These are phyloP conservation scores for Asclepias syriaca DNA, from an alignment of 257 asterid species.

Conservation along the genomic window DNA sequence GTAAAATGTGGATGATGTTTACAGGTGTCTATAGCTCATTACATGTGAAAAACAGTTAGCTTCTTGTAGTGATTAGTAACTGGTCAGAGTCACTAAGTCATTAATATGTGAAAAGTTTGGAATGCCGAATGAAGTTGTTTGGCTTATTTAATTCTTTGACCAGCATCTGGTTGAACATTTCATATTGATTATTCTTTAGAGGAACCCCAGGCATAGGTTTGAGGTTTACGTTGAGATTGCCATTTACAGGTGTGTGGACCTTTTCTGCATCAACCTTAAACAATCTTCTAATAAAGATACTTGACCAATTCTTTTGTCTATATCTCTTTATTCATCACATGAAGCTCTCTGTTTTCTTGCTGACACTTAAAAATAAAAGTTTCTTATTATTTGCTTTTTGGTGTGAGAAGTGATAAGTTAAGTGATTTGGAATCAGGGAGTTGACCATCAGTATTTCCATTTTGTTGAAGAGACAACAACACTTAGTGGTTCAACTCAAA, in stretches of 20 bases:
- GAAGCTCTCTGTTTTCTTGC: neutral
- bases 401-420: neutral
- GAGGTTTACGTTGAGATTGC: neutral
- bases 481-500: neutral
- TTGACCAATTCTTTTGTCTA: neutral
- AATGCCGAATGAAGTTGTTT: neutral
- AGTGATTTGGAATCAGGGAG: neutral
- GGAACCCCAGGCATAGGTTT: neutral
- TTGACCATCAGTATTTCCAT: neutral
- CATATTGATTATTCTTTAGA: neutral
- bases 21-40: neutral
- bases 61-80: neutral
- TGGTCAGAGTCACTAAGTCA: neutral
- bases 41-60: neutral
- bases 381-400: neutral
- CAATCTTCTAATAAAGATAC: neutral
- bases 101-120: neutral
- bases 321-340: neutral
- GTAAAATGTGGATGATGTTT: neutral
- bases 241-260: neutral
- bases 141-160: neutral
- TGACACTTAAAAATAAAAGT: neutral
- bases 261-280: neutral
- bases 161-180: neutral
- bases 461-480: neutral